phyloP scores from a whole-genome alignment of 768 basidiomycete species.

The Vararia minispora region DNA sequence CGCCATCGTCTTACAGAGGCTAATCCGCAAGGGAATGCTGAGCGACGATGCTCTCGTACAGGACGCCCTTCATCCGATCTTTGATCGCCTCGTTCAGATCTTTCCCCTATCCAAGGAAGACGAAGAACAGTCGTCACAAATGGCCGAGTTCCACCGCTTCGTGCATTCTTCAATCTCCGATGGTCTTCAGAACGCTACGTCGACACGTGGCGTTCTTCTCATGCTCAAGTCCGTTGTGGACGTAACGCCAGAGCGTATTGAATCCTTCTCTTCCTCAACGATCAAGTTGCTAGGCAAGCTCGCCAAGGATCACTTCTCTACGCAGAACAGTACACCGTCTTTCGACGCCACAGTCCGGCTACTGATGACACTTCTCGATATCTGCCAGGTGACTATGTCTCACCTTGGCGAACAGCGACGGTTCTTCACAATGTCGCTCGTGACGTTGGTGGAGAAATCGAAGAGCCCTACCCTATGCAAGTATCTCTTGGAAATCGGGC shows the following conservation, averaged over 20 bases:
- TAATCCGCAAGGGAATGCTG: slow-evolving; percentile 79
- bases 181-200: slow-evolving; percentile 60
- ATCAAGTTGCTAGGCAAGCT: slow-evolving; percentile 80
- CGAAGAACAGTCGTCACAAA: slow-evolving; percentile 52
- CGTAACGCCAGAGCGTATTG: slow-evolving; percentile 71
- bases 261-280: slow-evolving; percentile 62
- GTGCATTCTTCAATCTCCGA: slow-evolving; percentile 68
- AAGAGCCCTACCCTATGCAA: slow-evolving; percentile 68
- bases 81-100: slow-evolving; percentile 66
- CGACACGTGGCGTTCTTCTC: slow-evolving; percentile 69
- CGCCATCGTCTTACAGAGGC: slow-evolving; percentile 60
- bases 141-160: slow-evolving; percentile 69
- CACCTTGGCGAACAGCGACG: slow-evolving; percentile 81
- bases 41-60: slow-evolving; percentile 73
- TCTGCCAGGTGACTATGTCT: slow-evolving; percentile 71
- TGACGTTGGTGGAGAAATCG: slow-evolving; percentile 82
- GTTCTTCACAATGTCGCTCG: slow-evolving; percentile 65
- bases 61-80: slow-evolving; percentile 72
- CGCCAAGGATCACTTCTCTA: slow-evolving; percentile 70
- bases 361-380: slow-evolving; percentile 73
- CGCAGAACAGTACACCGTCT: slow-evolving; percentile 22
- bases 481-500: slow-evolving; percentile 75
- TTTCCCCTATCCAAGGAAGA: slow-evolving; percentile 75
- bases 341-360: slow-evolving; percentile 54
- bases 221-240: slow-evolving; percentile 83